Conservation (phyloP, 2,329 filamentous ascomycete species). For the Amauroascus verrucosus region DNA sequence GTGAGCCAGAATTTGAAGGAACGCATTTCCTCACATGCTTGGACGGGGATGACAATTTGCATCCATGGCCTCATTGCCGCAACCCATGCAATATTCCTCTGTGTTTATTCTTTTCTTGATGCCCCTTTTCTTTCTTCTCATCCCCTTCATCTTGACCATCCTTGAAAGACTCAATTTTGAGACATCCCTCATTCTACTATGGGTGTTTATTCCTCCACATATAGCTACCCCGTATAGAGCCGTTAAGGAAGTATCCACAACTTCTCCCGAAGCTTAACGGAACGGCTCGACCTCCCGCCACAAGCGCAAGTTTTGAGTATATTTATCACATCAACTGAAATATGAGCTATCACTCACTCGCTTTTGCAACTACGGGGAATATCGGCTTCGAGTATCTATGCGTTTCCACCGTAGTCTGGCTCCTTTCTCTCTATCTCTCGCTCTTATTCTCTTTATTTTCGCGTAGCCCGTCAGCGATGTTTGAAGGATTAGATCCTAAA, state of each 20-base stretch:
- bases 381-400: neutral
- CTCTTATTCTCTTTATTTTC: too few relatives aligned
- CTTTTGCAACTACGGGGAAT: neutral
- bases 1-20: too few relatives aligned
- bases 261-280: neutral
- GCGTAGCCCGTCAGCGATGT: too few relatives aligned
- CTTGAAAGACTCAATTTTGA: neutral
- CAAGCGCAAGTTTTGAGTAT: neutral
- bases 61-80: too few relatives aligned
- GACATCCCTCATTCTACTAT: neutral
- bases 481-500: too few relatives aligned
- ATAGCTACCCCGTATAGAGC: neutral
- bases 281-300: slow-evolving; percentile 1
- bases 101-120: too few relatives aligned
- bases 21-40: neutral
- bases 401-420: neutral
- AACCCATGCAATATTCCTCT: too few relatives aligned
- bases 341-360: neutral
- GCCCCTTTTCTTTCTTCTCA: neutral
- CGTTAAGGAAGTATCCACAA: neutral
- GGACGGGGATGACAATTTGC: neutral
- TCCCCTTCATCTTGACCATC: neutral
- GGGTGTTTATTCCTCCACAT: slow-evolving; percentile 4
- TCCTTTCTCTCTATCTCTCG: too few relatives aligned
- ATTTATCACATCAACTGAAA: neutral